Conservation (phyloP, 352 stramenopile genomes). For the Saprolegnia parasitica region DNA sequence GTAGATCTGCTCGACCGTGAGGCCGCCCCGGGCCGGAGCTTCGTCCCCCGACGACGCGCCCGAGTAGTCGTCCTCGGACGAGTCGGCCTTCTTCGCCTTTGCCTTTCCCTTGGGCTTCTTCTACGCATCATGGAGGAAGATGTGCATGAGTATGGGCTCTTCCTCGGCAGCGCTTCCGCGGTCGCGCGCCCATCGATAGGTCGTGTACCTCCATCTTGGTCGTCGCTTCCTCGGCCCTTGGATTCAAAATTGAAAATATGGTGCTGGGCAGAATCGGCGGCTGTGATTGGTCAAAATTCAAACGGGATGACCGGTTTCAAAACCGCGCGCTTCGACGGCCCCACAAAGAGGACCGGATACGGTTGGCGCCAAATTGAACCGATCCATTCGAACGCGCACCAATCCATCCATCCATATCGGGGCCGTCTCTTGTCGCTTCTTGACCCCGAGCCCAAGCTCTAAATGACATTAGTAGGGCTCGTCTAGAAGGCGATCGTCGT, state of each 20-base stretch:
- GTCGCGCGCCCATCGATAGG: background rate
- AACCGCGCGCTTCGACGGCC: background rate
- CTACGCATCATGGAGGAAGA: background rate
- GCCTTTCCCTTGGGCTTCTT: slow-evolving; percentile 9
- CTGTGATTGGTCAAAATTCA: background rate
- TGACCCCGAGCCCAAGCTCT: background rate
- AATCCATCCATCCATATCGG: too few relatives aligned
- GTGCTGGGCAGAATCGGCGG: too few relatives aligned
- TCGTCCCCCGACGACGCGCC: background rate
- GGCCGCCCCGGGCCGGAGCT: background rate
- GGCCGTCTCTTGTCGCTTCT: too few relatives aligned
- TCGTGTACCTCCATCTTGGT: slow-evolving; percentile 8
- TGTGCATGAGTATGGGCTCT: background rate
- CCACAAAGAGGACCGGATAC: background rate
- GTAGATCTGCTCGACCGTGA: slow-evolving; percentile 89
- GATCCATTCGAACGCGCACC: too few relatives aligned
- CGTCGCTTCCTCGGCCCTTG: background rate
- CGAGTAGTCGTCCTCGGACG: slow-evolving; percentile 12
- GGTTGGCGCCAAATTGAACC: too few relatives aligned
- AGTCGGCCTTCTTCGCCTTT: background rate
- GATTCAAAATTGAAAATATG: slow-evolving; percentile 21
- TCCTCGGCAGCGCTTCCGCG: background rate
- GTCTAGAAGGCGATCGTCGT: too few relatives aligned
- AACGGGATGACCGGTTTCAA: background rate
- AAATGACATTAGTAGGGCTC: too few relatives aligned